Conservation (phyloP, 176 grass and related monocot species). For the Phyllostachys edulis region DNA sequence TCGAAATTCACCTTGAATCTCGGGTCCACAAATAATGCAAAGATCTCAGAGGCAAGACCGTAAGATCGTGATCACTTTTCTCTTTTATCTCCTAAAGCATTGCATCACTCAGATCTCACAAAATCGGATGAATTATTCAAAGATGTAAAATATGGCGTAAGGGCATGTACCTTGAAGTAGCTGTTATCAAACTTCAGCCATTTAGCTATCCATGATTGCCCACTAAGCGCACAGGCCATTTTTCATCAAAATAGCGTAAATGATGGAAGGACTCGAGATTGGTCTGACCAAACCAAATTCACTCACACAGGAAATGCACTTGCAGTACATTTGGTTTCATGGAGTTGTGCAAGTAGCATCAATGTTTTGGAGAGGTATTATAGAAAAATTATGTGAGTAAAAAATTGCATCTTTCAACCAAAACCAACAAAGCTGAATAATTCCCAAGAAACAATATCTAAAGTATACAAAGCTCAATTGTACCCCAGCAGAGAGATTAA, state of each 20-base stretch:
- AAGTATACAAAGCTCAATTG: too few relatives aligned
- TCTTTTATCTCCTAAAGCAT: conserved; percentile 82
- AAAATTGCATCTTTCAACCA: too few relatives aligned
- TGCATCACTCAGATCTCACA: conserved; percentile 24
- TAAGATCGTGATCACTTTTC: conserved; percentile 77
- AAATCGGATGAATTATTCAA: conserved; percentile 19
- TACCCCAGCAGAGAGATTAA: too few relatives aligned
- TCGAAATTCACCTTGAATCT: conserved; percentile 62
- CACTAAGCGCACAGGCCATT: conserved; percentile 92
- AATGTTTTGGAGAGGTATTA: too few relatives aligned
- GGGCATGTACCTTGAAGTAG: conserved; percentile 72
- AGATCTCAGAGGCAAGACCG: conserved; percentile 87
- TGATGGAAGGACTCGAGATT: conserved; percentile 3
- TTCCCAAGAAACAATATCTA: too few relatives aligned
- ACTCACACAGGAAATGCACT: neutral
- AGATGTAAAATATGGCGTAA: conserved; percentile 1
- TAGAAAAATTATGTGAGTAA: neutral
- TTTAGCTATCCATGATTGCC: conserved; percentile 91
- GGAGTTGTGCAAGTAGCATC: neutral
- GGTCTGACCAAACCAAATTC: neutral
- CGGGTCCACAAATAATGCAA: conserved; percentile 91
- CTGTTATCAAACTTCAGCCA: conserved; percentile 97
- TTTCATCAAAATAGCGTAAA: conserved; percentile 44
- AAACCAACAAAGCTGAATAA: too few relatives aligned
- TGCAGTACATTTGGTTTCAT: conserved; percentile 16